Percentiles rank a stretch among this genome's conserved stretches.
These are phyloP conservation scores for Aspergillus pseudoglaucus DNA, from an alignment of 2,329 filamentous ascomycete species.

Conservation along the genomic window DNA sequence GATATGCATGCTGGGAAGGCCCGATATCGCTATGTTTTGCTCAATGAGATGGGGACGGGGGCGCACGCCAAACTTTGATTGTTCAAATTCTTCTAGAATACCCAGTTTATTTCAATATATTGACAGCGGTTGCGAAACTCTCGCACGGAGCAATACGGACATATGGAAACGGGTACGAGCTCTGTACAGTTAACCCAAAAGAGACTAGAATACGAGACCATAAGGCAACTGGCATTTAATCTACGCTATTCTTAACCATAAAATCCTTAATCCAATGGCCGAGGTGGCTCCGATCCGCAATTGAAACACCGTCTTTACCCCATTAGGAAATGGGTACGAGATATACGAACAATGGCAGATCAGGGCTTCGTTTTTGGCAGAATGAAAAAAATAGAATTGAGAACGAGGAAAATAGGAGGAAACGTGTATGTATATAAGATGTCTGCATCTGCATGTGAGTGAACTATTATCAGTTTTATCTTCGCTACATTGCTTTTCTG, in stretches of 20 bases:
- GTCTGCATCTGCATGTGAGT: neutral
- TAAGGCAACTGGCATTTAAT: neutral
- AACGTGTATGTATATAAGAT: neutral
- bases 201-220: neutral
- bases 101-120: too few species aligned
- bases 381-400: neutral
- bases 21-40: constrained; percentile 42
- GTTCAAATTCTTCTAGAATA: neutral
- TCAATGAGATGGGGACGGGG: constrained; percentile 25
- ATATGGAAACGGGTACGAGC: neutral
- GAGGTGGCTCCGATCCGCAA: neutral
- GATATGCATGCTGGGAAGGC: constrained; percentile 43
- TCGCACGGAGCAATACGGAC: too few species aligned
- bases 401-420: neutral
- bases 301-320: constrained; percentile 1
- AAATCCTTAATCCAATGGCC: too few species aligned
- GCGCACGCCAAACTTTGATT: constrained; percentile 24
- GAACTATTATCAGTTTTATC: neutral
- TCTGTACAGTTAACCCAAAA: neutral
- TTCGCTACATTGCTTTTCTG: neutral
- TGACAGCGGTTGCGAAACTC: too few species aligned
- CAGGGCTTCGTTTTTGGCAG: neutral
- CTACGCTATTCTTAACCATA: too few species aligned
- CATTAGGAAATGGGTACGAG: constrained; percentile 12
- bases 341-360: constrained; percentile 9